Percentiles rank a stretch among this genome's conserved stretches.
These are phyloP conservation scores for Intubia oerlemansii DNA, from an alignment of 2,329 filamentous ascomycete genomes.

Conservation along the genomic window DNA sequence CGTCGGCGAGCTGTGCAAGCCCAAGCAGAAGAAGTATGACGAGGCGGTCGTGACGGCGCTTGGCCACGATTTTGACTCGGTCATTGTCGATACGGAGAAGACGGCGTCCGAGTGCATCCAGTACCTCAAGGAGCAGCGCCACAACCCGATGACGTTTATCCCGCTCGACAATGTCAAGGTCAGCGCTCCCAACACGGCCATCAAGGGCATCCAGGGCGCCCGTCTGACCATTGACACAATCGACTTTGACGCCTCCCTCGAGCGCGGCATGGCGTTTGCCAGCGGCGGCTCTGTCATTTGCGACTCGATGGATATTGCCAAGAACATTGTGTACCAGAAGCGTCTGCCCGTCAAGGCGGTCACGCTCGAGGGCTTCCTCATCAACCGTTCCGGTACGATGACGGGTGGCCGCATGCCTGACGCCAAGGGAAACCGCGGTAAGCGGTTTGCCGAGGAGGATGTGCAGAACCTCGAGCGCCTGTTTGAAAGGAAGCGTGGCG, in stretches of 20 bases:
- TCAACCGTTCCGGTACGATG: conserved; percentile 92
- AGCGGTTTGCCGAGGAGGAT: conserved; percentile 76
- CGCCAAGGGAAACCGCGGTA: conserved; percentile 45
- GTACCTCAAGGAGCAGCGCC: conserved; percentile 77
- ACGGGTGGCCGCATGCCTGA: conserved; percentile 75
- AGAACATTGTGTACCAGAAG: conserved; percentile 70
- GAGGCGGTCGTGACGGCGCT: conserved; percentile 84
- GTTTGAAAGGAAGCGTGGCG: conserved; percentile 52
- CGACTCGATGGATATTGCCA: conserved; percentile 68
- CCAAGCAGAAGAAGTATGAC: conserved; percentile 92
- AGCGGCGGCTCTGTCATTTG: conserved; percentile 92
- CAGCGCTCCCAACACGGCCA: conserved; percentile 67
- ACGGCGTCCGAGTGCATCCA: conserved; percentile 86
- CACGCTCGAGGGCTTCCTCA: conserved; percentile 84
- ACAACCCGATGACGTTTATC: conserved; percentile 79
- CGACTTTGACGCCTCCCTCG: conserved; percentile 71
- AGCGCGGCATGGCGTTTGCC: conserved; percentile 84
- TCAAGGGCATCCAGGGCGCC: conserved; percentile 74
- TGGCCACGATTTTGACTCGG: conserved; percentile 80
- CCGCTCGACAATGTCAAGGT: conserved; percentile 96
- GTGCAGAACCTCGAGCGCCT: conserved; percentile 65
- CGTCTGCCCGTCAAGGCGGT: conserved; percentile 84
- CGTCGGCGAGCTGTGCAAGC: conserved; percentile 78
- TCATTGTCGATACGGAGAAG: conserved; percentile 89
- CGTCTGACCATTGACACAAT: conserved; percentile 89